These are phyloP conservation scores for Scutellaria minor DNA, from an alignment of 257 asterid species.

Conservation along the genomic window DNA sequence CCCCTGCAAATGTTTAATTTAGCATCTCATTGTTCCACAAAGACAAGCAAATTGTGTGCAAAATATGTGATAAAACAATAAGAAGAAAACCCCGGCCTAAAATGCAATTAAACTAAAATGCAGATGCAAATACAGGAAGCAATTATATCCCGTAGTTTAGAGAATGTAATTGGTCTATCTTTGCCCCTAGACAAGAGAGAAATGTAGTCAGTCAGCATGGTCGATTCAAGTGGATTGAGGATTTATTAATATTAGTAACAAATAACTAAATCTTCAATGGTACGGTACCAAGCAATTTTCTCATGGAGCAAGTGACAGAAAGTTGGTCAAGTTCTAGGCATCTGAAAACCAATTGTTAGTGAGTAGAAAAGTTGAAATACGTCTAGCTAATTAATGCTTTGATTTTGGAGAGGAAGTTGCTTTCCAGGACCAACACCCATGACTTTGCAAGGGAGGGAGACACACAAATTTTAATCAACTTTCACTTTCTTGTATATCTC, in stretches of 20 bases:
- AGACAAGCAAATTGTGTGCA: not conserved
- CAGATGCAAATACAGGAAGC: not conserved
- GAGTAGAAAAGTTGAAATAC: not conserved
- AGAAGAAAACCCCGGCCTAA: not conserved
- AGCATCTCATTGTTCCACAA: slow-evolving; percentile 20
- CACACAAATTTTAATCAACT: not conserved
- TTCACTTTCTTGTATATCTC: slow-evolving; percentile 13
- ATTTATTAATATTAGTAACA: not conserved
- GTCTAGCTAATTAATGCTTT: not conserved
- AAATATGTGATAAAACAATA: not conserved
- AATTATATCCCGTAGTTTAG: not conserved
- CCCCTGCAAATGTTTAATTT: slow-evolving; percentile 60
- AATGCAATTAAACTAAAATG: not conserved
- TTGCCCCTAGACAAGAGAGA: not conserved
- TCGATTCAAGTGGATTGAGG: not conserved
- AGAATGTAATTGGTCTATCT: not conserved
- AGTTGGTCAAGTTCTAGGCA: not conserved
- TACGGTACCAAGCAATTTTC: not conserved
- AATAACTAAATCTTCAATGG: not conserved
- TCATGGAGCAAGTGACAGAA: not conserved
- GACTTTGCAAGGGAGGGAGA: not conserved
- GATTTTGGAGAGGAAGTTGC: not conserved
- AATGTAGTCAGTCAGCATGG: not conserved
- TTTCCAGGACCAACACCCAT: not conserved
- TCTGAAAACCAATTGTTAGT: not conserved